Evolutionary conservation across 2,329 filamentous ascomycete genomes (phyloP), one percentile per base, ranked within the genome.

Genomic region (Pseudohalonectria lignicola): DNA sequence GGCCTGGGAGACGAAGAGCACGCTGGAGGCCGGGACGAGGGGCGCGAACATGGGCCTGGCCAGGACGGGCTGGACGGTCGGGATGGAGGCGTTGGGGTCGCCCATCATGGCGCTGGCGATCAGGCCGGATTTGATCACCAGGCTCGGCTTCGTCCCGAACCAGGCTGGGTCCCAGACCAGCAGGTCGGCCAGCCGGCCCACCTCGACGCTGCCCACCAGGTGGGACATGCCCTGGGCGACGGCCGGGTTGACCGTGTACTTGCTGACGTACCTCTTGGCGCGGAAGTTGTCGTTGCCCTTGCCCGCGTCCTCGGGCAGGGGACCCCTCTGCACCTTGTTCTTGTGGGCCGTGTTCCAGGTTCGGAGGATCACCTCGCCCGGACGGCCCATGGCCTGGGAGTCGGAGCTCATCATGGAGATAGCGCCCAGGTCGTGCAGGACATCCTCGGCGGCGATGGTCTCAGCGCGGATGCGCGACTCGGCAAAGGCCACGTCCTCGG

Each of bases 271-370:
- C 19, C 90, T 65, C 66, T 93, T 94, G 6, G 94, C 90, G 30
- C 90, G 69, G 63, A 86, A 87, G 58, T 96, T 96, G 54, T 96
- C 90, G 0, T 83, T 86, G 10, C 69, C 81, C 0, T 83, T 81
- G 17, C 74, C 85, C 45, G 81, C 69, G 51, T 96, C 90, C 63
- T 94, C 84, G 6, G 74, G 66, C 20, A 96, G 62, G 1, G 60
- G 53, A 0, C 90, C 90, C 8, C 88, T 74, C 62, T 95, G 87
- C 15, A 79, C 55, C 61, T 94, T 94, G 58, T 96, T 96, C 74
- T 95, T 95, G 63, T 95, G 86, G 1, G 90, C 90, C 3, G 90
- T 96, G 61, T 95, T 88, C 90, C 90, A 96, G 0, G 90, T 95
- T 11, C 90, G 76, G 18, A 93, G 68, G 43, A 96, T 77, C 39